phyloP scores from a whole-genome alignment of 768 basidiomycete species.

The Tubosaeta sp. region DNA sequence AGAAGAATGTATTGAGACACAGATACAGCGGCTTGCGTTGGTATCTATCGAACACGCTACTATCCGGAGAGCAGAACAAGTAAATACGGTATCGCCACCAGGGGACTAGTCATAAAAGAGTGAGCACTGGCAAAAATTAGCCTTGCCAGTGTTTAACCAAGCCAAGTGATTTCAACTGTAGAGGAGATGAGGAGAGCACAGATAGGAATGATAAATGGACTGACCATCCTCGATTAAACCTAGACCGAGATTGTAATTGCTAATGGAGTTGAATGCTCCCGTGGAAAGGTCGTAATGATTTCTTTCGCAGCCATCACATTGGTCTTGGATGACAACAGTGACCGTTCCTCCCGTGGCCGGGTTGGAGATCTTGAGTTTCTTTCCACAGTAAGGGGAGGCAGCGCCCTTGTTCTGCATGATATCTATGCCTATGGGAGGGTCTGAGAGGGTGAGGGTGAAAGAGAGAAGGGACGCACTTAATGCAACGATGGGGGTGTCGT shows the following conservation, averaged over 20 bases:
- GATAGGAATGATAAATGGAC: conserved; percentile 18
- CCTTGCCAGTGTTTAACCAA: conserved; percentile 1
- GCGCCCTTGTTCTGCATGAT: conserved; percentile 2
- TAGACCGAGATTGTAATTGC: conserved; percentile 28
- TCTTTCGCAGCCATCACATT: conserved; percentile 88
- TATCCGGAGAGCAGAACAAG: conserved; percentile 13
- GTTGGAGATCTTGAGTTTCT: conserved; percentile 61
- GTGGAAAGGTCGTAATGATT: too few relatives aligned
- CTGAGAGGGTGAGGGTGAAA: not conserved
- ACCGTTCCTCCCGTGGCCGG: conserved; percentile 47
- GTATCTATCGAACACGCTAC: conserved; percentile 6
- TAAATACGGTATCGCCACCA: not conserved
- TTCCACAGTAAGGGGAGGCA: conserved; percentile 46
- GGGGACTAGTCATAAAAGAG: not conserved
- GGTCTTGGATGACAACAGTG: conserved; percentile 67
- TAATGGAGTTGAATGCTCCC: conserved; percentile 62
- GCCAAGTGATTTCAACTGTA: not conserved
- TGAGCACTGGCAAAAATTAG: conserved; percentile 11
- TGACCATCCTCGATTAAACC: conserved; percentile 55
- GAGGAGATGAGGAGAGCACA: not conserved
- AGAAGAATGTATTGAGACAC: not conserved
- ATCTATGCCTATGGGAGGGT: conserved; percentile 25
- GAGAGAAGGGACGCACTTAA: conserved; percentile 42
- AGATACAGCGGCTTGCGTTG: conserved; percentile 1
- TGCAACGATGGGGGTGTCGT: conserved; percentile 57